Base-by-base conservation (phyloP, 805 yeast genomes). In the Starmerella potacharoeniae region DNA sequence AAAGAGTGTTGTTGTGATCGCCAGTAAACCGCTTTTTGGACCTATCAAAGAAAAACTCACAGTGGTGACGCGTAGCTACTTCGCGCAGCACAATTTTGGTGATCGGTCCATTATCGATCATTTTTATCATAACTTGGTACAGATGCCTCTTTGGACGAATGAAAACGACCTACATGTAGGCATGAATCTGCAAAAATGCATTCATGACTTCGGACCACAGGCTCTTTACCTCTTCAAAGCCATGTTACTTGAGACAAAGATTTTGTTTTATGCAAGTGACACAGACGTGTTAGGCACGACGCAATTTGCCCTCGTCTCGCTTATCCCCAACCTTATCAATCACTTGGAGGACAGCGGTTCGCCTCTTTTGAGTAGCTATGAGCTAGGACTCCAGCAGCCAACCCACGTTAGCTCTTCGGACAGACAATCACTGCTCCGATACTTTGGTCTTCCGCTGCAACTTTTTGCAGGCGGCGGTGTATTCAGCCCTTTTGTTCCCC, bases 401-500 rank as follows among this genome's bases (percentile, higher is more conserved):
- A 76, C 79, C 5, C 79, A 88, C 13, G 75, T 91, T 57, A 82
- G 80, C 61, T 80, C 95, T 6, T 83, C 86, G 56, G 90, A 88
- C 68, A 72, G 96, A 51, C 75, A 77, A 58, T 86, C 96, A 0
- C 75, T 90, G 66, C 71, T 91, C 41, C 71, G 78, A 36, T 93
- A 87, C 66, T 77, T 88, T 65, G 98, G 97, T 0, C 73, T 93
- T 35, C 98, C 98, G 0, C 72, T 93, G 50, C 90, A 84, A 62
- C 68, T 89, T 1, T 93, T 93, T 69, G 88, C 88, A 50, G 78
- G 80, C 61, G 95, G 95, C 45, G 89, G 95, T 1, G 76, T 91
- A 57, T 90, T 95, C 75, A 83, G 84, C 62, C 97, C 98, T 1
- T 93, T 91, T 69, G 76, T 90, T n/a, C 95, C 97, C 0, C 72